A percentile compares a stretch with the other conserved stretches of the same genome.
phyloP scores from a whole-genome alignment of 768 basidiomycete genomes.

The Termitomyces heimii region DNA sequence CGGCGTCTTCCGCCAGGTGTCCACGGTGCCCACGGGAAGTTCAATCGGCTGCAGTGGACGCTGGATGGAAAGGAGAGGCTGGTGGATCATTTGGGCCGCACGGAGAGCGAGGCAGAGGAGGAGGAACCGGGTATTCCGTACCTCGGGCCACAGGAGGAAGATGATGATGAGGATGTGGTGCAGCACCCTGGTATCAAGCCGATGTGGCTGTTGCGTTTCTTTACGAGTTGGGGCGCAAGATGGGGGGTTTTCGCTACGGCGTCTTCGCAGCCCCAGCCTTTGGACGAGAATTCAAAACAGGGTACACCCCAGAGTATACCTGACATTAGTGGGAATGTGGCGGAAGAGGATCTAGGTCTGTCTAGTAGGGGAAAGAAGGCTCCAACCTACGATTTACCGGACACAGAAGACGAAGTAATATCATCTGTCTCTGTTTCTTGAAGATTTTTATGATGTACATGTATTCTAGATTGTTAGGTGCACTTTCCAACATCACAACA shows the following conservation, averaged over 20 bases:
- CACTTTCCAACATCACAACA: background rate
- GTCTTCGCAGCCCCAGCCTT: conserved; percentile 7
- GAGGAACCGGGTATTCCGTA: conserved; percentile 36
- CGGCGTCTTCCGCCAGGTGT: conserved; percentile 41
- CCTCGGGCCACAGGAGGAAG: conserved; percentile 25
- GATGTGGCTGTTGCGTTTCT: conserved; percentile 72
- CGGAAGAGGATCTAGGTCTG: background rate
- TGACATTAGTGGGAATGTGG: background rate
- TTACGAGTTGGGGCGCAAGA: conserved; percentile 70
- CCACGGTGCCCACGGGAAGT: conserved; percentile 52
- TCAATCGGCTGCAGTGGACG: conserved; percentile 66
- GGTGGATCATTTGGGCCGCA: conserved; percentile 65
- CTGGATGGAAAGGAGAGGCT: conserved; percentile 55
- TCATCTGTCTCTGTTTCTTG: background rate
- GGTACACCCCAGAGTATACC: background rate
- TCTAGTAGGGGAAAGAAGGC: background rate
- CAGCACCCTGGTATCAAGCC: conserved; percentile 57
- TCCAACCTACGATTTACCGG: background rate
- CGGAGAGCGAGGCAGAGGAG: conserved; percentile 74
- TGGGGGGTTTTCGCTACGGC: conserved; percentile 41
- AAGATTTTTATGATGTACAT: background rate
- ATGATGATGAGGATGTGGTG: conserved; percentile 53
- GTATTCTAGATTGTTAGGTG: background rate
- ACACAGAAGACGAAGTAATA: conserved; percentile 1
- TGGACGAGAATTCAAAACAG: conserved; percentile 3